These are phyloP conservation scores for Saturnispora sanitii DNA, from an alignment of 805 yeast species.

Conservation along the genomic window DNA sequence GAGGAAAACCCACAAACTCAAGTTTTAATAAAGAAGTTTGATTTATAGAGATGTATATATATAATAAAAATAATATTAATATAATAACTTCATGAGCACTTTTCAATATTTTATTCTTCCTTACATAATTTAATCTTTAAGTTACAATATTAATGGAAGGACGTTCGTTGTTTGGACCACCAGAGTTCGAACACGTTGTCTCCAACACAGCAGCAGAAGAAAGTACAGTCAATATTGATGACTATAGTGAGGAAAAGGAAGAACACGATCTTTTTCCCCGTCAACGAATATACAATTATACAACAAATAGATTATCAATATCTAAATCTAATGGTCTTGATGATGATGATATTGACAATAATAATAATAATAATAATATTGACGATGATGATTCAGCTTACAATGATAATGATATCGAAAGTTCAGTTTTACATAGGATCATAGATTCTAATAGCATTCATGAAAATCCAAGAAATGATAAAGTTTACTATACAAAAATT, in stretches of 20 bases:
- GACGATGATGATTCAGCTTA: neutral
- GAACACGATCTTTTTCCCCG: neutral
- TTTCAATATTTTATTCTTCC: neutral
- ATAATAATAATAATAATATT: neutral
- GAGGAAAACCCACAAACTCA: neutral
- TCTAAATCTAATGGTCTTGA: neutral
- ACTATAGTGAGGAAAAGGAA: neutral
- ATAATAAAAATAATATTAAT: conserved; percentile 10
- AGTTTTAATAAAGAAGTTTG: neutral
- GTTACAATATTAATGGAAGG: neutral
- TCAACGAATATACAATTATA: neutral
- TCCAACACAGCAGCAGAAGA: neutral
- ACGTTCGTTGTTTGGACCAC: conserved; percentile 4
- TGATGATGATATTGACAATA: neutral
- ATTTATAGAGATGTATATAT: neutral
- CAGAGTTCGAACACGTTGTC: neutral
- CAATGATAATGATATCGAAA: conserved; percentile 13
- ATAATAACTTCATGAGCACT: conserved; percentile 1
- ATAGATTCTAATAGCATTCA: conserved; percentile 15
- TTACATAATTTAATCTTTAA: neutral
- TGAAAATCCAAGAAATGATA: conserved; percentile 9
- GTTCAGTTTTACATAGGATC: conserved; percentile 19
- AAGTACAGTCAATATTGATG: neutral
- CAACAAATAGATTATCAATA: too few relatives aligned
- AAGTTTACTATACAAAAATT: conserved; percentile 17